Evolutionary conservation across 768 basidiomycete genomes (phyloP).

Genomic region (Lactarius vividus): DNA sequence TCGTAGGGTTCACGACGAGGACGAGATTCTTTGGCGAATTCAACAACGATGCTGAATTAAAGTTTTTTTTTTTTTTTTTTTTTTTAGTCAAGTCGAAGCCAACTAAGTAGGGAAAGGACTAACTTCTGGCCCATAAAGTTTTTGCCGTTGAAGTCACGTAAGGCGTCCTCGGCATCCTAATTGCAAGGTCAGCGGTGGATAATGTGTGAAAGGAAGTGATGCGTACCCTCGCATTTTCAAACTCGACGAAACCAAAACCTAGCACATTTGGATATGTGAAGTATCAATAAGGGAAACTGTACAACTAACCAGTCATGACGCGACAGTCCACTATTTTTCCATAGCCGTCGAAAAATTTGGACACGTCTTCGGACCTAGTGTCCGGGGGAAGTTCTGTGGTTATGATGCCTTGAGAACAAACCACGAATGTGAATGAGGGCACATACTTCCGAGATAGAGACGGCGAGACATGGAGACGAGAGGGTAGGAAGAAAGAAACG

Average conservation of each 20-base stretch:
- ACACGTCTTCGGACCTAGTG: conserved; percentile 78
- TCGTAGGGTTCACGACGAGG: conserved; percentile 73
- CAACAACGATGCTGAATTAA: conserved; percentile 78
- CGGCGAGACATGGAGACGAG: conserved; percentile 69
- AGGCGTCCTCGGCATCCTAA: conserved; percentile 94
- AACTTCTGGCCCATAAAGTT: conserved; percentile 86
- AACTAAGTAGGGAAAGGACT: conserved; percentile 26
- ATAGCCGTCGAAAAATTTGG: conserved; percentile 87
- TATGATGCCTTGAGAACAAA: conserved; percentile 15
- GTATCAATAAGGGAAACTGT: neutral
- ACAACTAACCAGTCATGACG: conserved; percentile 82
- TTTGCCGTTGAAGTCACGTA: conserved; percentile 84
- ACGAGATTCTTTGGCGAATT: conserved; percentile 92
- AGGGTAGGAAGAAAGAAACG: conserved; percentile 16
- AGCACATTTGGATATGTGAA: neutral
- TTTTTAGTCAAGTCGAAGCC: conserved; percentile 7
- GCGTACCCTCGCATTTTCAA: conserved; percentile 75
- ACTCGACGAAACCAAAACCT: conserved; percentile 98
- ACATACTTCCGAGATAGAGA: conserved; percentile 81
- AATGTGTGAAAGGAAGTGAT: neutral
- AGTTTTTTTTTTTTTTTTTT: too few species aligned
- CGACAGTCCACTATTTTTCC: conserved; percentile 87
- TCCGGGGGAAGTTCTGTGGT: conserved; percentile 74
- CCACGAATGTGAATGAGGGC: conserved; percentile 13
- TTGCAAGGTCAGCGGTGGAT: conserved; percentile 20